Conservation (phyloP, 371 early-diverging fungal species). For the Blakeslea trispora region DNA sequence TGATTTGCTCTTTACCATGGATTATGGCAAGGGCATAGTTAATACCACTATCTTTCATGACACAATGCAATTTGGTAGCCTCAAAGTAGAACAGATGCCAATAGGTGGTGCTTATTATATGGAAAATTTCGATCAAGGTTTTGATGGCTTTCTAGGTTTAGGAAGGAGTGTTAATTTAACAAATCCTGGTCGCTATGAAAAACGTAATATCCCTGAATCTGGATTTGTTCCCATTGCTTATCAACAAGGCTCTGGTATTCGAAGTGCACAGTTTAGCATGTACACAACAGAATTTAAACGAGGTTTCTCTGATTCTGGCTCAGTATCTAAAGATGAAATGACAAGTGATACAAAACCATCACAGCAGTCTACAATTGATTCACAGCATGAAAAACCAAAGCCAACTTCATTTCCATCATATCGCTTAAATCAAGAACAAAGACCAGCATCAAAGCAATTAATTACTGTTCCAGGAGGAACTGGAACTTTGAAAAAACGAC, state of each 20-base stretch:
- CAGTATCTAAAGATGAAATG: conserved; percentile 2
- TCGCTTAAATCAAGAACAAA: not conserved
- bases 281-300: conserved; percentile 24
- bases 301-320: conserved; percentile 33
- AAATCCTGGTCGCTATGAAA: conserved; percentile 22
- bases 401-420: not conserved
- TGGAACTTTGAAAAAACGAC: conserved; percentile 33
- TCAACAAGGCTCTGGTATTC: conserved; percentile 34
- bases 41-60: conserved; percentile 39
- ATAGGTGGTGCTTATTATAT: conserved; percentile 52
- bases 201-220: conserved; percentile 37
- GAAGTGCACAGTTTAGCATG: conserved; percentile 51
- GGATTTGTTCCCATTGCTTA: conserved; percentile 46
- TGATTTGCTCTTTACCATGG: conserved; percentile 33
- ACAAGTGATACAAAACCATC: not conserved
- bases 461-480: conserved; percentile 31
- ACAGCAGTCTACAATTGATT: not conserved
- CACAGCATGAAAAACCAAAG: not conserved
- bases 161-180: conserved; percentile 44
- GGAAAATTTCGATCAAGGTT: conserved; percentile 42
- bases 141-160: conserved; percentile 53
- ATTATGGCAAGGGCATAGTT: conserved; percentile 42
- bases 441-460: not conserved
- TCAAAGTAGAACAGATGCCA: conserved; percentile 40
- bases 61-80: conserved; percentile 33